A percentile compares a stretch with the other conserved stretches of the same genome.
These are phyloP conservation scores for Penicillium olsonii DNA, from an alignment of 2,329 filamentous ascomycete genomes.

Conservation along the genomic window DNA sequence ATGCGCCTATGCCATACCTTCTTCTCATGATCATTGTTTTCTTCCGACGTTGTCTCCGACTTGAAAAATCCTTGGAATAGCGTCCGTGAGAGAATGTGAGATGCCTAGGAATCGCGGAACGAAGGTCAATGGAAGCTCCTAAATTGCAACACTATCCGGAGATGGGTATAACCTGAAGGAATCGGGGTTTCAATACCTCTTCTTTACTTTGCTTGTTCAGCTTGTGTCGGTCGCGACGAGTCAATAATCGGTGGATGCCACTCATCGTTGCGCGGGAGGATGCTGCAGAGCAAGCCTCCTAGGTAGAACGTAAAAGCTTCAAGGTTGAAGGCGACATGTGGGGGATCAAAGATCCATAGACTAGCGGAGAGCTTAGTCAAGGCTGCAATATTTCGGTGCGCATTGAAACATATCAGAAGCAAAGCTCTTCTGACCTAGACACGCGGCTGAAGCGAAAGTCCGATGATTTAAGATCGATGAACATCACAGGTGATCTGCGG, in stretches of 20 bases:
- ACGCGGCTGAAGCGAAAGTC: slow-evolving; percentile 5
- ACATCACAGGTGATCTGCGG: slow-evolving; percentile 19
- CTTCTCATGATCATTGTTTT: slow-evolving; percentile 34
- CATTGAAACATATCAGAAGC: slow-evolving; percentile 27
- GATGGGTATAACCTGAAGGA: no score
- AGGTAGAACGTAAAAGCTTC: slow-evolving; percentile 6
- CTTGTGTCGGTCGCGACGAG: slow-evolving; percentile 39
- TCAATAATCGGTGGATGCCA: slow-evolving; percentile 45
- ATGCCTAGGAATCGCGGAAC: slow-evolving; percentile 18
- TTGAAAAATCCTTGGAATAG: slow-evolving; percentile 35
- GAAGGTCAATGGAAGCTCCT: slow-evolving; percentile 12
- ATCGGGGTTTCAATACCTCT: slow-evolving; percentile 24
- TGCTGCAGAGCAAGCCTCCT: slow-evolving; percentile 4
- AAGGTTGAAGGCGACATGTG: slow-evolving; percentile 25
- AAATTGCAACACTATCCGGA: background rate
- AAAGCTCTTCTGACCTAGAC: slow-evolving; percentile 19
- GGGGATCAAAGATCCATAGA: slow-evolving; percentile 16
- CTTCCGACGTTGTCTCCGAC: slow-evolving; percentile 21
- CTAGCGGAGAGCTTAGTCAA: slow-evolving; percentile 21
- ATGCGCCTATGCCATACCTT: slow-evolving; percentile 30
- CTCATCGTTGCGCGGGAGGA: slow-evolving; percentile 33
- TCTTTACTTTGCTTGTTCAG: slow-evolving; percentile 34
- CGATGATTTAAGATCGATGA: slow-evolving; percentile 1
- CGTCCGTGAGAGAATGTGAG: slow-evolving; percentile 27
- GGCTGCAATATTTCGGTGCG: slow-evolving; percentile 31